Base-by-base conservation (phyloP, 129 eudicot genomes). In the Lactuca saligna region DNA sequence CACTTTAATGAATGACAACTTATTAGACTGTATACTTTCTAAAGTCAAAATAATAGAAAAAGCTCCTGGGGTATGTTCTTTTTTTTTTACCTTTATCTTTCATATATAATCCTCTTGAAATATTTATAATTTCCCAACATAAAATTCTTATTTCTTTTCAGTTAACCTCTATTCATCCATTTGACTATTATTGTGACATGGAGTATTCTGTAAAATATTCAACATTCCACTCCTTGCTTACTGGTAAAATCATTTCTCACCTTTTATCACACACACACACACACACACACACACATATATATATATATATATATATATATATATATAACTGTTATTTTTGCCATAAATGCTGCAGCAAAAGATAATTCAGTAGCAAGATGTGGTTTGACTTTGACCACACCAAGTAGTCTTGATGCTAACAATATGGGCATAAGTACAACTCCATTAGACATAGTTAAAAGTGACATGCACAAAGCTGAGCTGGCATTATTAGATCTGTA, bases 191-290 rank as follows among this genome's bases (percentile, higher is more conserved):
- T 70, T 92, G 86, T 75, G 98, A 92, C 70, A 86, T 89, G 98
- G 96, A 92, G 76, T 92, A 92, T 74, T 88, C 89, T 81, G 84
- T 89, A 66, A 89, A 92, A 33, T 92, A 88, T 78, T 88, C 98
- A 77, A 88, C 98, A 73, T 92, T 92, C 54, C 84, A 86, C 63
- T 74, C 73, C 64, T 82, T 91, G 79, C 46, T 65, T 46, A 61
- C 80, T 38, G 96, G 97, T 91, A 82, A 38, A 12, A 25, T 46
- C 49, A 55, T 65, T 17, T 32, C 38, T 44, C 57, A 65, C 38
- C 57, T 44, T 32, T 41, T 31, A 50, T 54, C 57, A 17, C 38
- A 35, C 38, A 10, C 31, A 17, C 44, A 6, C 44, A 6, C 8
- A 39, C 55, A 25, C 12, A 6, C 15, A 39, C 1, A 17, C n/a